A percentile compares a stretch with the other conserved stretches of the same genome.
Conservation (phyloP, 2,329 filamentous ascomycete genomes). For the Tothia fuscella region DNA sequence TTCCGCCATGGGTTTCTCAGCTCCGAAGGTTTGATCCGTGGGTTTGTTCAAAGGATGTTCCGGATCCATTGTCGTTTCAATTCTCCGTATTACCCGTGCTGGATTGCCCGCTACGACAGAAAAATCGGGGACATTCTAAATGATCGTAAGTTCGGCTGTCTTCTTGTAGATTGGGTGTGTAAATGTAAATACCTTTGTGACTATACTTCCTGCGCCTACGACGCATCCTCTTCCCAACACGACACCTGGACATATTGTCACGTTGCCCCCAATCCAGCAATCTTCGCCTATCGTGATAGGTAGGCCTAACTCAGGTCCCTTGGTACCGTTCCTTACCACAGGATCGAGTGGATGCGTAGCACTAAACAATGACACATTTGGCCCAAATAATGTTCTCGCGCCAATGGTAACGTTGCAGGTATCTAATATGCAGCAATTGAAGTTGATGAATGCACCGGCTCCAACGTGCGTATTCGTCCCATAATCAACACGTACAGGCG, state of each 20-base stretch:
- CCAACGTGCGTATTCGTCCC: constrained; percentile 64
- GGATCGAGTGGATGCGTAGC: constrained; percentile 71
- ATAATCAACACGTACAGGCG: constrained; percentile 63
- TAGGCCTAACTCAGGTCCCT: constrained; percentile 62
- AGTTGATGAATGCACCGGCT: constrained; percentile 62
- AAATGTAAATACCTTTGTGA: constrained; percentile 58
- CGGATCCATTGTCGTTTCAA: constrained; percentile 12
- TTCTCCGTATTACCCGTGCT: constrained; percentile 41
- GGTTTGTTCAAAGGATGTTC: constrained; percentile 6
- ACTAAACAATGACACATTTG: constrained; percentile 64
- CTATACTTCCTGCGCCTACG: constrained; percentile 70
- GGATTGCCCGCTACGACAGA: constrained; percentile 56
- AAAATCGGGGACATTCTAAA: constrained; percentile 47
- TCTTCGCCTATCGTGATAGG: constrained; percentile 69
- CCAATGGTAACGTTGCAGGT: constrained; percentile 65
- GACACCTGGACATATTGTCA: constrained; percentile 57
- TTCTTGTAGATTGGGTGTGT: constrained; percentile 1
- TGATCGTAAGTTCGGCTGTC: not conserved
- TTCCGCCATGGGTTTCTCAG: constrained; percentile 8
- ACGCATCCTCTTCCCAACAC: constrained; percentile 63
- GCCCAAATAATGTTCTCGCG: constrained; percentile 63
- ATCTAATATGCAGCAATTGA: constrained; percentile 64
- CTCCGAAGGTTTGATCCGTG: not conserved
- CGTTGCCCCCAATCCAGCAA: constrained; percentile 48
- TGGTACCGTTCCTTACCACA: constrained; percentile 56